Conservation (phyloP, 2,329 filamentous ascomycete species). For the Talaromyces sp. region DNA sequence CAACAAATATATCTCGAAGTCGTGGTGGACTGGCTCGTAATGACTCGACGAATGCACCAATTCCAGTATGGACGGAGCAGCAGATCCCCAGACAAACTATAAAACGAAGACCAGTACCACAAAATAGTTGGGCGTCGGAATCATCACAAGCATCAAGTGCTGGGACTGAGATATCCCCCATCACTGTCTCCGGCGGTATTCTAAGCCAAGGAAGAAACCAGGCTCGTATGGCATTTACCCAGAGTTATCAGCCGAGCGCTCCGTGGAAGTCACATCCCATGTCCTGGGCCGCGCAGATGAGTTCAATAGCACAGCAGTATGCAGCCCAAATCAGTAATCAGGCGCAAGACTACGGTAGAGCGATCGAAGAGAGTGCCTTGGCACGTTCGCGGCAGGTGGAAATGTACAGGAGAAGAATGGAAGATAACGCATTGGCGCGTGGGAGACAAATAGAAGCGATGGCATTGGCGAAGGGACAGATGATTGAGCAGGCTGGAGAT, state of each 20-base stretch:
- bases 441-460: conserved; percentile 25
- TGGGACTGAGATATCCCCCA: neutral
- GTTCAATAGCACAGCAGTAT: conserved; percentile 36
- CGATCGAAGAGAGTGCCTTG: conserved; percentile 37
- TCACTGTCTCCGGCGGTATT: neutral
- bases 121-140: neutral
- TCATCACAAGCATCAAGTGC: neutral
- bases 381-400: conserved; percentile 36
- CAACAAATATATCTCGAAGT: conserved; percentile 27
- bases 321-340: conserved; percentile 33
- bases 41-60: conserved; percentile 12
- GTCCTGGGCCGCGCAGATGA: conserved; percentile 32
- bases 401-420: conserved; percentile 26
- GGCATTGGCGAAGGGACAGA: conserved; percentile 23
- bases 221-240: neutral
- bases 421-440: conserved; percentile 17
- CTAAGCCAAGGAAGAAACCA: neutral
- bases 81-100: conserved; percentile 6
- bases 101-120: conserved; percentile 16
- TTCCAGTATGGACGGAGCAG: conserved; percentile 13
- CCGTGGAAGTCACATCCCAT: conserved; percentile 19
- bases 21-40: conserved; percentile 15
- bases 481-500: conserved; percentile 21
- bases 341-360: conserved; percentile 32
- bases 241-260: neutral